Evolutionary conservation across 306 rosid genomes (phyloP), one percentile per base, ranked within the genome.

Genomic region (Cotoneaster glaucophyllus): DNA sequence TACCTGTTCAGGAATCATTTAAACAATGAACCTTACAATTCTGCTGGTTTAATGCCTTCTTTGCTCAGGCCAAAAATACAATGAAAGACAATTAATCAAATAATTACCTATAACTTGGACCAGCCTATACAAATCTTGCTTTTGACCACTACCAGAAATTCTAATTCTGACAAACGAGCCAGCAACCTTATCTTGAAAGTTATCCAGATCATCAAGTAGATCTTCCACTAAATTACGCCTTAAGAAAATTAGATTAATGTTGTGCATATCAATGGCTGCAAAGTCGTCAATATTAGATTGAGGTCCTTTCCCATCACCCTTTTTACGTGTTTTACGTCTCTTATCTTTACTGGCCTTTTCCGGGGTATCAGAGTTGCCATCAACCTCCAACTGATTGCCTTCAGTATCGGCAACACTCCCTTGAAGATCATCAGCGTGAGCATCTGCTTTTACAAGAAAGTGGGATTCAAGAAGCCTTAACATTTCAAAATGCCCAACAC

Each of bases 401-500:
- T 96, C 97, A 15, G 90, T 90, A 86, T 93, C 98, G 74, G 91
- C 97, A 69, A 86, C 93, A 88, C 96, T 90, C 52, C 91, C 98
- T 82, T 89, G 99, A 70, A 80, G 85, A 80, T 90, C 94, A 77
- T 93, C 97, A 68, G 75, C 86, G 80, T 76, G 93, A 56, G 91
- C 82, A 84, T 90, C 96, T 80, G 90, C 99, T 79, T 87, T 96
- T 63, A 93, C 31, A 74, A 93, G 87, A 86, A 96, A 96, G 79
- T 96, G 99, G 78, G 99, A 89, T 76, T 96, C 99, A 69, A 96
- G 96, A 78, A 96, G 97, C 88, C 93, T 96, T 77, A 96, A 87
- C 99, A 91, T 96, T 87, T 96, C 99, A 82, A 96, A 96, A 89
- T 96, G 99, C 44, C 99, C 99, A 82, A 96, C 99, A 61, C 97